Evolutionary conservation across 2,329 filamentous ascomycete genomes (phyloP).

Genomic region (Penicillium sclerotigenum): DNA sequence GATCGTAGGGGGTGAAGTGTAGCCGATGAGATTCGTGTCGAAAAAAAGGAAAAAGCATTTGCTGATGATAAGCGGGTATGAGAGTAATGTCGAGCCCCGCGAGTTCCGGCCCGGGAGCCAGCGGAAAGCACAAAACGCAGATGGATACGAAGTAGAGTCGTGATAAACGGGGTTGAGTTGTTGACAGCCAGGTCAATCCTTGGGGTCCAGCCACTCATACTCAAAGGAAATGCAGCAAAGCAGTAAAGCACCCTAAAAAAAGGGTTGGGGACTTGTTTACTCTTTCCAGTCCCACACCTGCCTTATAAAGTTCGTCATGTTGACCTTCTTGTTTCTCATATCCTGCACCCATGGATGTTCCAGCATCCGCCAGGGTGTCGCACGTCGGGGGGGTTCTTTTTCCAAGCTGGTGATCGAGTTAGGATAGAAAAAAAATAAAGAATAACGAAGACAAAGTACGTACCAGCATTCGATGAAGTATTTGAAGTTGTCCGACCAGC

Average conservation of each 20-base stretch:
- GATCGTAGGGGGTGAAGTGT: constrained; percentile 20
- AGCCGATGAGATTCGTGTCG: constrained; percentile 17
- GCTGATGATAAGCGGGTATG: constrained; percentile 21
- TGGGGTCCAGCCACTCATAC: constrained; percentile 27
- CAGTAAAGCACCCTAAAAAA: constrained; percentile 4
- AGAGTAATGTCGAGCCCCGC: constrained; percentile 5
- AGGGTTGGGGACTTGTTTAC: constrained; percentile 30
- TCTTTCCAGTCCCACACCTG: constrained; percentile 98
- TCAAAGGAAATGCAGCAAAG: constrained; percentile 12
- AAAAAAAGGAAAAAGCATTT: constrained; percentile 2
- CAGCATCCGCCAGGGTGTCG: constrained; percentile 96
- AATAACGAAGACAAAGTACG: constrained; percentile 8
- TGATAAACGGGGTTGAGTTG: constrained; percentile 16
- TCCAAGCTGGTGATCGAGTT: constrained; percentile 64
- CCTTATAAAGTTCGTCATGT: constrained; percentile 90
- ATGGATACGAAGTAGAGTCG: constrained; percentile 5
- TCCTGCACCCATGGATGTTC: constrained; percentile 99
- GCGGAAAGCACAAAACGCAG: constrained; percentile 7
- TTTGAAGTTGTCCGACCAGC: constrained; percentile 97
- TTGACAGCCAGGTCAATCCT: constrained; percentile 31
- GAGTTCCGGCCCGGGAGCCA: constrained; percentile 22
- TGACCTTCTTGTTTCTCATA: constrained; percentile 93
- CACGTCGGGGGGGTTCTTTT: constrained; percentile 81
- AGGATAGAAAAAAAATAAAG: constrained; percentile 10
- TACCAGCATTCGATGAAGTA: constrained; percentile 99